A percentile compares a stretch with the other conserved stretches of the same genome.
These are phyloP conservation scores for Leccinum variicolor DNA, from an alignment of 768 basidiomycete genomes.

Conservation along the genomic window DNA sequence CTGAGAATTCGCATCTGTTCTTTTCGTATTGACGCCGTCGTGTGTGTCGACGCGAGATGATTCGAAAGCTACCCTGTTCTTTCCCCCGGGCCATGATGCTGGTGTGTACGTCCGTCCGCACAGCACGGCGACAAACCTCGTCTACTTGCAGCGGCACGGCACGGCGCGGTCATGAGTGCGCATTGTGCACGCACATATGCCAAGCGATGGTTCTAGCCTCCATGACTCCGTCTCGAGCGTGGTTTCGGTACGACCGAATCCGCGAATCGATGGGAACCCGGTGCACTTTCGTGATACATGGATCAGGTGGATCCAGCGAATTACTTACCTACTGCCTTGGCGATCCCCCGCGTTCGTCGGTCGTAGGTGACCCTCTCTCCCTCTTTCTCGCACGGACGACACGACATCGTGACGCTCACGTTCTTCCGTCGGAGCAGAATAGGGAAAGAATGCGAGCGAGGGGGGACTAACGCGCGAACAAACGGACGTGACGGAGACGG, in stretches of 20 bases:
- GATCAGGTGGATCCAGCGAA: neutral
- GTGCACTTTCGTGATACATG: neutral
- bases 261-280: neutral
- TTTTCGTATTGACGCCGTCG: too few species aligned
- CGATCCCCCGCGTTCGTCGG: neutral
- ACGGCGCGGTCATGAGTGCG: neutral
- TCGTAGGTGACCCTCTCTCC: neutral
- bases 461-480: neutral
- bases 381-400: neutral
- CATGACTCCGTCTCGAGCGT: neutral
- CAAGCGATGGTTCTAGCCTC: neutral
- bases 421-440: neutral
- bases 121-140: neutral
- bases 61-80: neutral
- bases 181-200: neutral
- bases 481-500: neutral
- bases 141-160: neutral
- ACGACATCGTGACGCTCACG: neutral
- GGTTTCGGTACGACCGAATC: neutral
- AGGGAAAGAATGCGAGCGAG: conserved; percentile 8
- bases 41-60: too few species aligned
- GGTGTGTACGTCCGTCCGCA: neutral
- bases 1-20: neutral
- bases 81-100: neutral
- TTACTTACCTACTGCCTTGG: neutral